Base-by-base conservation (phyloP, 1,139 yeast genomes). In the Lodderomyces orthopsilosis region DNA sequence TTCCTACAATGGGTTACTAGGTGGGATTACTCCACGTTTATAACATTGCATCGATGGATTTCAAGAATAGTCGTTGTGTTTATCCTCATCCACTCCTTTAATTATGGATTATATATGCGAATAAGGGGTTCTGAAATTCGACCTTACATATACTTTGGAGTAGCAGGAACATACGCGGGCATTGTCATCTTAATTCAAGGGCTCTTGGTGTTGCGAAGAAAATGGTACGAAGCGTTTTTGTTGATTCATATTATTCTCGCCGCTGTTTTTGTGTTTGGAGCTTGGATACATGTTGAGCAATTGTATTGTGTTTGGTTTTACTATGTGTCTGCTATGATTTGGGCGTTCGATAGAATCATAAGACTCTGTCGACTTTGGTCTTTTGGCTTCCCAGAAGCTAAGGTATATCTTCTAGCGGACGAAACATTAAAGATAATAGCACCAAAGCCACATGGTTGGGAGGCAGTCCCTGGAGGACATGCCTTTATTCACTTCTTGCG, bases 31-130 rank as follows among this genome's bases (percentile, higher is more conserved):
- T 71, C 83, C 14, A 72, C 82, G 1, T 81, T 77, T 52, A 77
- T 79, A 38, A 63, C 79, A 23, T 75, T 73, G 51, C 89, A 83
- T 57, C 64, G 80, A 46, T 81, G 85, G 85, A 53, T 77, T 2
- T 77, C 85, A 1, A 62, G 87, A 44, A 57, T 75, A 2, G 57
- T 73, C 2, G 63, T 79, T 41, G 42, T 66, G 1, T 49, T 77
- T 50, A 55, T 75, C 3, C 33, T 61, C 1, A 48, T 71, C 4
- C 81, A 80, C 51, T 63, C 74, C 0, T 21, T 63, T 1, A 69
- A 59, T 44, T 79, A 73, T 46, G 36, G 55, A 2, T 14, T 53
- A 3, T 56, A 54, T 46, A 46, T 41, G 38, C 43, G 22, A 13
- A 14, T 42, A 42, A 35, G 17, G 35, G 13, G 41, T 3, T n/a